Evolutionary conservation across 768 basidiomycete species (phyloP), one percentile per base, ranked within the genome.

Genomic region (Naganishia friedmannii): DNA sequence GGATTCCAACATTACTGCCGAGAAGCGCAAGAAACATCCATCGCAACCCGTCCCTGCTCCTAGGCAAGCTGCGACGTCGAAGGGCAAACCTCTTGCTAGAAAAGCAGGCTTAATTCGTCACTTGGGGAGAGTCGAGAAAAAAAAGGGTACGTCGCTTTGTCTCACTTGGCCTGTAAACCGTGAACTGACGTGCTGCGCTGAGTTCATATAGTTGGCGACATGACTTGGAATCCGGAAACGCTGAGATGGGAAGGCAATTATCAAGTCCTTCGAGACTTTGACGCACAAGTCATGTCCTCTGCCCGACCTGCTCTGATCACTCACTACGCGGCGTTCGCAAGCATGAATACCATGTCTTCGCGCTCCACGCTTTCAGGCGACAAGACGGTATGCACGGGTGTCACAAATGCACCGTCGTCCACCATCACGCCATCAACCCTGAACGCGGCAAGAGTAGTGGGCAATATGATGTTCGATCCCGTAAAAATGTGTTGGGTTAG

Each of bases 241-340:
- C 86, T 90, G 19, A 89, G 92, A 42, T 99, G 95, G 95, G 95
- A 99, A 84, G 95, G 95, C 65, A 98, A 99, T 80, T 95, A 99
- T 73, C 88, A 90, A 70, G 87, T 88, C 19, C 85, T 97, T 34
- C 88, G 90, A 69, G 93, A 93, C 67, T 99, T 98, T 79, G 95
- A 98, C 63, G 82, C 83, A 21, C 88, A 86, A 19, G 86, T 90
- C 56, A 88, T 89, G 15, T 92, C 93, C 3, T 89, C 89, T 17
- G 73, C 75, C 32, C 89, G 95, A 31, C 95, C 95, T 8, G 95
- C 95, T 19, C 87, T 99, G 66, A 99, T 99, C 78, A 93, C 94
- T 0, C 93, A 95, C 75, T 86, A 93, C 67, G 90, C 91, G 0
- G 58, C 63, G 19, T 51, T 51, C 17, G 15, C 54, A n/a, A 34